Evolutionary conservation across 164 flowering plant species (phyloP).

Genomic region (Umbilicus rupestris): DNA sequence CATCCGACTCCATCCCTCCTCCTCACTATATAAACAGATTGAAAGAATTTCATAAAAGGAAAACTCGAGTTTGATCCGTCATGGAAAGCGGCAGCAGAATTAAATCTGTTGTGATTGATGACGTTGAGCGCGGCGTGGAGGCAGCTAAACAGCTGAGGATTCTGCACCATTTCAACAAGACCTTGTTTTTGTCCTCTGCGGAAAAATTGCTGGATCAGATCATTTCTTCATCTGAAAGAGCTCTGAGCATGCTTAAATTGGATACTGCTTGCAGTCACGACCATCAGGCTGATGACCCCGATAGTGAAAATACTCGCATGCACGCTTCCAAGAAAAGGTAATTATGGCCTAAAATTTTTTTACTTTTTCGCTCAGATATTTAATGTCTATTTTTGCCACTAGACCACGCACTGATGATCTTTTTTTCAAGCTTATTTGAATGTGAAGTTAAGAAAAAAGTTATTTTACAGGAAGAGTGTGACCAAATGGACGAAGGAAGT

Average conservation of each 20-base stretch:
- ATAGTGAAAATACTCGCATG: not conserved
- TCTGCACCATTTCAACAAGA: not conserved
- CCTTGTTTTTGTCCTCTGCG: not conserved
- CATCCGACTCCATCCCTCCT: too few relatives aligned
- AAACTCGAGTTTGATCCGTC: not conserved
- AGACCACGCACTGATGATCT: too few relatives aligned
- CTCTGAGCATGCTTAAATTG: not conserved
- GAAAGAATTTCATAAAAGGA: too few relatives aligned
- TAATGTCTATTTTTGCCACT: too few relatives aligned
- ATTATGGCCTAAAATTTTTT: not conserved
- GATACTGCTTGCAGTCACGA: not conserved
- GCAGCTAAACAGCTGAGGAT: conserved; percentile 4
- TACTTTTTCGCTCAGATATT: not conserved
- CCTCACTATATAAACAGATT: not conserved
- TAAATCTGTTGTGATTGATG: not conserved
- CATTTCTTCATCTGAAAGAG: conserved; percentile 5
- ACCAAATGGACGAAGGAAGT: not conserved
- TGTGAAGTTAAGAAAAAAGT: too few relatives aligned
- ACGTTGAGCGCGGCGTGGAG: not conserved
- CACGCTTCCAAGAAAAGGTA: not conserved
- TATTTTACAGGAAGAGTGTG: not conserved
- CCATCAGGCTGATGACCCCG: not conserved
- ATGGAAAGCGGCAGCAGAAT: not conserved
- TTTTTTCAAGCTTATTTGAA: not conserved
- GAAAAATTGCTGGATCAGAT: not conserved